phyloP scores from a whole-genome alignment of 768 basidiomycete genomes.

The Neoboletus subvelutipes region DNA sequence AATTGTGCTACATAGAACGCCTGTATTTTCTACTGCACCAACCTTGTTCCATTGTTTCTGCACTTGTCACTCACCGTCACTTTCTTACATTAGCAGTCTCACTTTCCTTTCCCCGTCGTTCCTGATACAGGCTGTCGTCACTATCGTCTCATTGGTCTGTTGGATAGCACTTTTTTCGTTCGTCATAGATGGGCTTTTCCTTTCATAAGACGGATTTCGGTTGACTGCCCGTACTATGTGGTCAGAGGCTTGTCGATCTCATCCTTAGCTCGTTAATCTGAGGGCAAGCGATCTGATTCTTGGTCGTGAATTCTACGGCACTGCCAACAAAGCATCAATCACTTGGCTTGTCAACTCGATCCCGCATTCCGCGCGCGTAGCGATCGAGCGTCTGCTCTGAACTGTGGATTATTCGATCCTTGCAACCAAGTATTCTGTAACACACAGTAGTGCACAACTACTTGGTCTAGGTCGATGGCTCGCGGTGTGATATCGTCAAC shows the following conservation, averaged over 20 bases:
- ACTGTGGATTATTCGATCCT: neutral
- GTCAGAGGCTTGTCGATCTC: conserved; percentile 6
- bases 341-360: neutral
- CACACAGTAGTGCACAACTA: neutral
- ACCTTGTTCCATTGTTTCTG: conserved; percentile 10
- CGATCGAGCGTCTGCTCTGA: neutral
- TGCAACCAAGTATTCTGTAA: neutral
- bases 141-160: conserved; percentile 5
- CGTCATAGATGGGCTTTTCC: conserved; percentile 7
- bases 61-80: conserved; percentile 2
- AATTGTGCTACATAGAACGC: conserved; percentile 18
- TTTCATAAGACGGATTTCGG: neutral
- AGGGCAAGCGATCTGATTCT: neutral
- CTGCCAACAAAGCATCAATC: conserved; percentile 5
- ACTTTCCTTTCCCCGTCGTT: neutral
- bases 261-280: neutral
- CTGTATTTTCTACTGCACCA: conserved; percentile 15
- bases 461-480: neutral
- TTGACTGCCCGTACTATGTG: neutral
- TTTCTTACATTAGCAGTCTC: conserved; percentile 4
- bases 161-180: neutral
- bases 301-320: conserved; percentile 8
- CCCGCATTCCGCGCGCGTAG: neutral
- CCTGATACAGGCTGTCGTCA: neutral
- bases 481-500: neutral